Percentiles rank a stretch among this genome's conserved stretches.
These are phyloP conservation scores for Curvularia hawaiiensis DNA, from an alignment of 2,329 filamentous ascomycete species.

Conservation along the genomic window DNA sequence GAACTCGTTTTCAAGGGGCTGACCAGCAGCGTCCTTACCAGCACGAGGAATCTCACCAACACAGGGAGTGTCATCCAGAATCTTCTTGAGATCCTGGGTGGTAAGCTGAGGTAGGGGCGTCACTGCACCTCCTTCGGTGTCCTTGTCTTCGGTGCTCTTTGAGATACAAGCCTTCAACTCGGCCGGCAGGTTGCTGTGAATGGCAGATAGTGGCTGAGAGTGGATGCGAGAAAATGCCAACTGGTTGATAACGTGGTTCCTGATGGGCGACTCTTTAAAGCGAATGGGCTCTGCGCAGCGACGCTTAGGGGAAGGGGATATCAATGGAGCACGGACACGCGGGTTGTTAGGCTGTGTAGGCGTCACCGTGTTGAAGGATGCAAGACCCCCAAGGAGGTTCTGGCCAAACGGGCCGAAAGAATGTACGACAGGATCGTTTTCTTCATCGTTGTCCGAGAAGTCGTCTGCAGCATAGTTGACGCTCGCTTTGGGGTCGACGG, in stretches of 20 bases:
- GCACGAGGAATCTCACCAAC: conserved; percentile 87
- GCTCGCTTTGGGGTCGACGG: conserved; percentile 31
- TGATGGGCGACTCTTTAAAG: conserved; percentile 57
- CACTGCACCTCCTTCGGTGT: conserved; percentile 22
- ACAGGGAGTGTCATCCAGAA: conserved; percentile 76
- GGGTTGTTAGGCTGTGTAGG: conserved; percentile 52
- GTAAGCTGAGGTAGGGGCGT: conserved; percentile 38
- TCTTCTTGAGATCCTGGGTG: conserved; percentile 63
- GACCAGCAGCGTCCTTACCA: conserved; percentile 95
- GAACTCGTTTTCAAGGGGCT: conserved; percentile 92
- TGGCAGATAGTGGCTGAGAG: conserved; percentile 86
- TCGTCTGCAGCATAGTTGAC: conserved; percentile 58
- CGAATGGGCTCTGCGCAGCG: conserved; percentile 29
- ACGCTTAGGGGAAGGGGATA: conserved; percentile 41
- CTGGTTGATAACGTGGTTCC: conserved; percentile 93
- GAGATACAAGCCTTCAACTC: conserved; percentile 50
- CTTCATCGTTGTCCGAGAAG: conserved; percentile 77
- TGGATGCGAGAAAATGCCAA: conserved; percentile 92
- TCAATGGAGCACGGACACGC: conserved; percentile 31
- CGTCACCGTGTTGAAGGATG: conserved; percentile 72
- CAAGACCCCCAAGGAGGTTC: conserved; percentile 81
- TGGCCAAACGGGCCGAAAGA: conserved; percentile 91
- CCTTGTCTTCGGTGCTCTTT: conserved; percentile 31
- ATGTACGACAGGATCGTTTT: conserved; percentile 91
- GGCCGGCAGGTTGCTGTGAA: conserved; percentile 83